Conservation (phyloP, 192 early-diverging fungal genomes). For the Haplosporangium gracile region DNA sequence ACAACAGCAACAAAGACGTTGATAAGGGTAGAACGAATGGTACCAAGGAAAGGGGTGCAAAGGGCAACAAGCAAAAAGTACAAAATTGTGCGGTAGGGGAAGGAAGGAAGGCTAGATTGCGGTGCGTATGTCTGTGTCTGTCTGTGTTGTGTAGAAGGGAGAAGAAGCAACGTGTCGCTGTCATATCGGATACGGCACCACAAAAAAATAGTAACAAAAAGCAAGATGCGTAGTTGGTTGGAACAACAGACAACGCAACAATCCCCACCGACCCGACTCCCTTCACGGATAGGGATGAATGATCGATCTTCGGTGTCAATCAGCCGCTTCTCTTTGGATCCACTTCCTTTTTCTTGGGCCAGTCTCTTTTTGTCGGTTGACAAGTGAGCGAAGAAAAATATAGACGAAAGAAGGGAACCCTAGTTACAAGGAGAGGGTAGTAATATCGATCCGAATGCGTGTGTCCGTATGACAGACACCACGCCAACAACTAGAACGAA, state of each 20-base stretch:
- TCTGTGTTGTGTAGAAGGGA: not conserved
- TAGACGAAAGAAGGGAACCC: not conserved
- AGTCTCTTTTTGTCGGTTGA: not conserved
- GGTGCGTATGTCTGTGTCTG: not conserved
- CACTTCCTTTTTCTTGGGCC: no score
- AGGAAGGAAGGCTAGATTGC: not conserved
- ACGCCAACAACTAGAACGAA: not conserved
- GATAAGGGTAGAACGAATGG: no score
- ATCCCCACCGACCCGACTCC: no score
- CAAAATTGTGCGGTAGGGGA: not conserved
- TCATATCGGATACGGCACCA: not conserved
- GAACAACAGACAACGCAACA: not conserved
- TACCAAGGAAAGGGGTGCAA: not conserved
- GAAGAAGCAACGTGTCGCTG: not conserved
- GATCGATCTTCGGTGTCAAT: no score
- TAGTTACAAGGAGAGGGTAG: not conserved
- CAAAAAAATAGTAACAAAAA: not conserved
- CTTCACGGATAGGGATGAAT: no score
- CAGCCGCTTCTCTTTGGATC: no score
- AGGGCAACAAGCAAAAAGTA: not conserved
- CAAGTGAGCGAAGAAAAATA: not conserved
- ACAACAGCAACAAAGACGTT: no score
- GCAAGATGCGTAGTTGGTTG: not conserved
- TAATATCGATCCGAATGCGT: not conserved
- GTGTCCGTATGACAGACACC: not conserved